These are phyloP conservation scores for Neurospora terricola DNA, from an alignment of 495 filamentous ascomycete genomes.

Conservation along the genomic window DNA sequence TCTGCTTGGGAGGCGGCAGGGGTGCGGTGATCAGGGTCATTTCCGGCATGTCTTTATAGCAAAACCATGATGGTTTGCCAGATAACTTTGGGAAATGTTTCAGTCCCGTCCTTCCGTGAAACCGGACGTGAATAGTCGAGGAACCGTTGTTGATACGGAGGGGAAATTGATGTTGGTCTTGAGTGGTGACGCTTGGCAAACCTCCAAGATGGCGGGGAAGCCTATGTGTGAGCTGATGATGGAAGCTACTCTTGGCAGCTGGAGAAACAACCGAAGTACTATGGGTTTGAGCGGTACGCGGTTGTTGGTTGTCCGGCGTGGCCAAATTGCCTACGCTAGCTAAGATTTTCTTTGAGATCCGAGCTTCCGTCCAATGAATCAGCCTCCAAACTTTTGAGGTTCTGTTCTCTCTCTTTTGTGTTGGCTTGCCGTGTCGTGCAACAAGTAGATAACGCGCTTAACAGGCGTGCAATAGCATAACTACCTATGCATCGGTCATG, in stretches of 20 bases:
- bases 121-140: background rate
- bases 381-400: background rate
- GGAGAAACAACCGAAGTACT: background rate
- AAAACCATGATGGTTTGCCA: slow-evolving; percentile 20
- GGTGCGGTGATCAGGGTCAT: slow-evolving; percentile 35
- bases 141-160: background rate
- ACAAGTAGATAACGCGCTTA: background rate
- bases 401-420: background rate
- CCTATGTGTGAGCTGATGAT: background rate
- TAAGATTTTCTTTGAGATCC: background rate
- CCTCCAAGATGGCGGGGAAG: background rate
- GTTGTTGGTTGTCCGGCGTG: background rate
- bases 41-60: slow-evolving; percentile 17
- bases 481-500: background rate
- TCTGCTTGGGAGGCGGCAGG: slow-evolving; percentile 43
- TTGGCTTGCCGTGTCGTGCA: slow-evolving; percentile 4
- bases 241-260: background rate
- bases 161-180: background rate
- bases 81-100: background rate
- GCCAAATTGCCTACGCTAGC: background rate
- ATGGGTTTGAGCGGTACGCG: background rate
- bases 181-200: background rate
- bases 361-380: slow-evolving; percentile 2
- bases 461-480: background rate
- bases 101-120: background rate